Conservation (phyloP, 2,329 filamentous ascomycete species). For the Neofusicoccum parvum region DNA sequence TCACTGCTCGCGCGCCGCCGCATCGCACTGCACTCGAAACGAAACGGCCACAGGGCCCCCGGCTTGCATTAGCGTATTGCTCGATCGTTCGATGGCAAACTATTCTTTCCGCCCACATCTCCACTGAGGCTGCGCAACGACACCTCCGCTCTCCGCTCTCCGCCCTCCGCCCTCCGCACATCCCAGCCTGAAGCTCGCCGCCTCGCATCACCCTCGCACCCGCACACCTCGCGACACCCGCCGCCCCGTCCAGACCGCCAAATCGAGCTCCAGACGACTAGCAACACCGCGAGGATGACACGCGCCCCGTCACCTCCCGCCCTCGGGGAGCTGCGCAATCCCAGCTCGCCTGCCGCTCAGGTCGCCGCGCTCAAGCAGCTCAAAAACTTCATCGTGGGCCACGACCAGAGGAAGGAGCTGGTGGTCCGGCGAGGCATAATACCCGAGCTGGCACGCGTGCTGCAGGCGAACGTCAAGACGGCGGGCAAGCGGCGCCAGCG, state of each 20-base stretch:
- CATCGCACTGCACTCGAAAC: not conserved
- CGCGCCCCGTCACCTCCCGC: slow-evolving; percentile 38
- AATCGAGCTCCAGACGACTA: not conserved
- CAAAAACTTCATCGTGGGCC: slow-evolving; percentile 89
- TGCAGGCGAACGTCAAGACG: slow-evolving; percentile 49
- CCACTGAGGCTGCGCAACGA: not conserved
- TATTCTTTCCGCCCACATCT: slow-evolving; percentile 11
- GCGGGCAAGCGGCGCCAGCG: slow-evolving; percentile 46
- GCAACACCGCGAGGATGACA: slow-evolving; percentile 31
- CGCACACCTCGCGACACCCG: not conserved
- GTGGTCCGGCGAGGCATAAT: slow-evolving; percentile 73
- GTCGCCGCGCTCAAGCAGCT: slow-evolving; percentile 66
- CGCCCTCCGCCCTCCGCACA: slow-evolving; percentile 16
- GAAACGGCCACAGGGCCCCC: not conserved
- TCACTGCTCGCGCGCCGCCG: not conserved
- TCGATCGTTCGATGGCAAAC: slow-evolving; percentile 18
- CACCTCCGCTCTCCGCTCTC: slow-evolving; percentile 17
- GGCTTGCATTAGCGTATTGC: slow-evolving; percentile 1
- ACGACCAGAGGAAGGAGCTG: slow-evolving; percentile 80
- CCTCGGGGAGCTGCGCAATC: slow-evolving; percentile 41
- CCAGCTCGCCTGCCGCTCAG: slow-evolving; percentile 41
- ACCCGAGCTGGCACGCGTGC: slow-evolving; percentile 59
- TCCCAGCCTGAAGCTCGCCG: not conserved
- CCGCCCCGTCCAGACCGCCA: not conserved
- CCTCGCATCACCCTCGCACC: slow-evolving; percentile 3